These are phyloP conservation scores for Physcomitrellopsis africana DNA, from an alignment of 225 moss, liverwort and hornwort genomes.

Conservation along the genomic window DNA sequence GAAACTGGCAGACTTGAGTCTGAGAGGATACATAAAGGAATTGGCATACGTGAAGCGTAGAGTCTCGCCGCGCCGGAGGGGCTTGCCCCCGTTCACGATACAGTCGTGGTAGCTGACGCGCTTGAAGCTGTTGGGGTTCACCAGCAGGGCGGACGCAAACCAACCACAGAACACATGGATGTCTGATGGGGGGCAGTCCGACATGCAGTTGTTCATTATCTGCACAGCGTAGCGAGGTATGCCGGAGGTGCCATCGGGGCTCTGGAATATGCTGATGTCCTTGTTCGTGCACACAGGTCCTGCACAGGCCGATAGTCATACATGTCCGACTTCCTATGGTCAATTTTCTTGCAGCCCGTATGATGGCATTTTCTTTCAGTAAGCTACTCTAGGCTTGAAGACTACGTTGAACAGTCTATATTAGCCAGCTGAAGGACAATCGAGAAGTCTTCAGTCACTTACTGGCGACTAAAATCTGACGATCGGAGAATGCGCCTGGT, in stretches of 20 bases:
- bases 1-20: conserved; percentile 53
- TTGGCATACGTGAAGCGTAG: conserved; percentile 57
- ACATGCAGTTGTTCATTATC: conserved; percentile 60
- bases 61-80: conserved; percentile 50
- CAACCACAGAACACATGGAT: conserved; percentile 61
- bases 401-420: no score
- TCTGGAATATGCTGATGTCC: conserved; percentile 66
- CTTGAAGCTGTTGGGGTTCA: conserved; percentile 58
- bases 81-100: conserved; percentile 49
- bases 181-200: conserved; percentile 49
- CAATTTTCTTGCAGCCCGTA: neutral
- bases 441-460: conserved; percentile 9
- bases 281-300: conserved; percentile 47
- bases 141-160: conserved; percentile 51
- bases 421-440: neutral
- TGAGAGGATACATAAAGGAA: conserved; percentile 54
- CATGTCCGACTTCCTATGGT: conserved; percentile 19
- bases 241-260: conserved; percentile 46
- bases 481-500: conserved; percentile 14
- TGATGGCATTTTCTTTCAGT: no score
- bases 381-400: no score
- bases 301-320: no score
- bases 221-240: conserved; percentile 54
- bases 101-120: conserved; percentile 47
- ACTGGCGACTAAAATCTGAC: conserved; percentile 37